Conservation (phyloP, 345 rosid species). For the Eutrema japonicum region DNA sequence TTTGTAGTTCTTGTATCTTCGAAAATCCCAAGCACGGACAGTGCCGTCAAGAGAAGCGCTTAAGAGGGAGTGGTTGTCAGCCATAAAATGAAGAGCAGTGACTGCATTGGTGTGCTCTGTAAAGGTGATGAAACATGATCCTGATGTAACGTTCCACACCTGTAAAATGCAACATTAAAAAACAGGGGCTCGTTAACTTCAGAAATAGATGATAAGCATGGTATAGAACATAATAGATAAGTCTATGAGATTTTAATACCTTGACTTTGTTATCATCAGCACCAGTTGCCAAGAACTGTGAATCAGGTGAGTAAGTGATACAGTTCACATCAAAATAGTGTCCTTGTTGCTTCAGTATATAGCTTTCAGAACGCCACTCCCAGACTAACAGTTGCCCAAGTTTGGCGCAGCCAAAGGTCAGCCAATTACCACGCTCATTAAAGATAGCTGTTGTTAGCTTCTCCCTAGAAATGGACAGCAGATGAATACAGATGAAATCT, state of each 20-base stretch:
- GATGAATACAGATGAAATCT: conserved; percentile 84
- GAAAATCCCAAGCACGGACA: conserved; percentile 98
- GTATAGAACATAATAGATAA: background rate
- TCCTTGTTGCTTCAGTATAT: conserved; percentile 97
- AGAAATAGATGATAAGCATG: conserved; percentile 12
- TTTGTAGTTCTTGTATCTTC: conserved; percentile 90
- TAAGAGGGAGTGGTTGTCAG: conserved; percentile 85
- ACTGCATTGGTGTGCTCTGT: conserved; percentile 94
- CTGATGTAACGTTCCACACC: conserved; percentile 96
- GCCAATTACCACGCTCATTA: conserved; percentile 91
- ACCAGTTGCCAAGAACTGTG: conserved; percentile 93
- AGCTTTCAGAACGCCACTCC: conserved; percentile 98
- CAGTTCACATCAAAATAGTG: conserved; percentile 93
- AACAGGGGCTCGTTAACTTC: background rate
- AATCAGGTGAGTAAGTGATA: conserved; percentile 88
- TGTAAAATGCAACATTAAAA: conserved; percentile 37
- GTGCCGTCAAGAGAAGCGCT: conserved; percentile 98
- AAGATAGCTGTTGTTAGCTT: conserved; percentile 85
- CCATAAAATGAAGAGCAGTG: conserved; percentile 93
- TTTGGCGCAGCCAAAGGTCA: conserved; percentile 92
- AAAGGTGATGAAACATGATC: conserved; percentile 95
- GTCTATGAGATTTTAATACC: conserved; percentile 48
- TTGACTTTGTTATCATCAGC: conserved; percentile 98
- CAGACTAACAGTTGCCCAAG: conserved; percentile 94
- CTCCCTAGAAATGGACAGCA: conserved; percentile 82